These are phyloP conservation scores for Fusarium sp. DNA, from an alignment of 2,329 filamentous ascomycete species.

Conservation along the genomic window DNA sequence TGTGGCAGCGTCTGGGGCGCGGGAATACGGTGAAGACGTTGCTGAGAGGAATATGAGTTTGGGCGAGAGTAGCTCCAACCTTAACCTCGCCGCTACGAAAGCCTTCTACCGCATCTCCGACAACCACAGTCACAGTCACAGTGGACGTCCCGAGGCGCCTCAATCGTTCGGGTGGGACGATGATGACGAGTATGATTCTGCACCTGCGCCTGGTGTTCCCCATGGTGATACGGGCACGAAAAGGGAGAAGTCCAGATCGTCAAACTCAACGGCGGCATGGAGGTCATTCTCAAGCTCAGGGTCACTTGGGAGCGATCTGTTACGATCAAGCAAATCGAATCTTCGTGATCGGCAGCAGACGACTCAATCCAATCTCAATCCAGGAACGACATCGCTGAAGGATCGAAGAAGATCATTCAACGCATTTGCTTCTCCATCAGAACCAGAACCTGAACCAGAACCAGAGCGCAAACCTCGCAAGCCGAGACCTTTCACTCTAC, in stretches of 20 bases:
- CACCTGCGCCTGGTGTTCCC: conserved; percentile 38
- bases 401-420: conserved; percentile 46
- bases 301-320: conserved; percentile 9
- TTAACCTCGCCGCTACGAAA: conserved; percentile 53
- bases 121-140: too few species aligned
- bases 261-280: conserved; percentile 38
- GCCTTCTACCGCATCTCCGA: conserved; percentile 53
- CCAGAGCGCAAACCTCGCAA: conserved; percentile 9
- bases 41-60: conserved; percentile 68
- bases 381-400: conserved; percentile 1
- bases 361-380: conserved; percentile 7
- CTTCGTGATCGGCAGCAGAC: conserved; percentile 20
- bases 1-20: conserved; percentile 63
- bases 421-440: conserved; percentile 32
- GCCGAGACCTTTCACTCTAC: conserved; percentile 43
- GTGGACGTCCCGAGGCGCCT: background rate
- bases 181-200: conserved; percentile 30
- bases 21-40: conserved; percentile 74
- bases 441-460: conserved; percentile 1
- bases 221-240: conserved; percentile 22
- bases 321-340: conserved; percentile 9
- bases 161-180: conserved; percentile 8
- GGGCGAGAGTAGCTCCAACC: conserved; percentile 53
- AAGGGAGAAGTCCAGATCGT: conserved; percentile 23
- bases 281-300: conserved; percentile 39